A percentile compares a stretch with the other conserved stretches of the same genome.
Evolutionary conservation across 371 early-diverging fungal species (phyloP).

Genomic region (Actinomortierella ambigua): DNA sequence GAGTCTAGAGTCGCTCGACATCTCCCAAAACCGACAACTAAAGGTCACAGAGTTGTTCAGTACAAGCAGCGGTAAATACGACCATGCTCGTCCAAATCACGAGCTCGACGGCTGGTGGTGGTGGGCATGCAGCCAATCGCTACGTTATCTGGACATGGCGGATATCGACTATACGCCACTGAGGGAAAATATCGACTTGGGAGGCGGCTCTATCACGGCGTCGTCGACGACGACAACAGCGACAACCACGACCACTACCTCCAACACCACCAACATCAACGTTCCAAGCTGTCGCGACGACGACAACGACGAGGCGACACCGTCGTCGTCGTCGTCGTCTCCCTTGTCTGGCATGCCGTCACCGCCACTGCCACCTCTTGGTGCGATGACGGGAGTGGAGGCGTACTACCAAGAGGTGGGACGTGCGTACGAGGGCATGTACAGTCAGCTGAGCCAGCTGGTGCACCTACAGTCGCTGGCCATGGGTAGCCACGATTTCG

Average conservation of each 20-base stretch:
- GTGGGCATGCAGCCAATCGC: slow-evolving; percentile 4
- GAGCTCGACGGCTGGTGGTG: background rate
- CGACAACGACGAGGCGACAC: too few species aligned
- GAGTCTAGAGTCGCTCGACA: background rate
- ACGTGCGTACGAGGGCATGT: background rate
- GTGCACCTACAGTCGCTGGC: background rate
- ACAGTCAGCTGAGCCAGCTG: background rate
- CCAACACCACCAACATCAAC: too few species aligned
- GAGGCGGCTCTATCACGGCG: background rate
- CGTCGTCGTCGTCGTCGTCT: too few species aligned
- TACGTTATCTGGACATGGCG: background rate
- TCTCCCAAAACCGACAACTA: background rate
- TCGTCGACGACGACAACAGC: background rate
- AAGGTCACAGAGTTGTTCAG: slow-evolving; percentile 1
- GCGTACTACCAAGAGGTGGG: too few species aligned
- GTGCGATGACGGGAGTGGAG: too few species aligned
- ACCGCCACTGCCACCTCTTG: too few species aligned
- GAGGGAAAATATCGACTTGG: too few species aligned
- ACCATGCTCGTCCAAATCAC: background rate
- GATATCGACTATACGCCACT: background rate
- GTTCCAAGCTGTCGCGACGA: too few species aligned
- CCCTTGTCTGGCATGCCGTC: too few species aligned
- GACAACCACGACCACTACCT: too few species aligned
- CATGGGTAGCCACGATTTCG: slow-evolving; percentile 5
- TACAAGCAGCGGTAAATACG: background rate